These are phyloP conservation scores for Xylaria venustula DNA, from an alignment of 495 filamentous ascomycete species.

Conservation along the genomic window DNA sequence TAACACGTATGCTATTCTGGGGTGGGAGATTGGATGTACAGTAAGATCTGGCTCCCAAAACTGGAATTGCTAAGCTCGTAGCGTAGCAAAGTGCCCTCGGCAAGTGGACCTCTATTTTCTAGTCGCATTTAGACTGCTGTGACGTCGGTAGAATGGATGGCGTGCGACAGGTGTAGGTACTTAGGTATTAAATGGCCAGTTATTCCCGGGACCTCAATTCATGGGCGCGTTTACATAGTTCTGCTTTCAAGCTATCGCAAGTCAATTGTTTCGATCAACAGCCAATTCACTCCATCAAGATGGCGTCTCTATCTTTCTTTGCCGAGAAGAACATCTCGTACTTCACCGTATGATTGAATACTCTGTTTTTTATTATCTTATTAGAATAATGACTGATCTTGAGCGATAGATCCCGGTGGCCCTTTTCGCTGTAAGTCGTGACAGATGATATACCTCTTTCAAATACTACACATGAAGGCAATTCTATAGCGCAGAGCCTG, in stretches of 20 bases:
- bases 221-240: no score
- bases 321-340: constrained; percentile 42
- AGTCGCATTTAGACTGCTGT: not conserved
- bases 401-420: constrained; percentile 45
- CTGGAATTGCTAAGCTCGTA: not conserved
- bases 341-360: constrained; percentile 37
- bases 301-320: constrained; percentile 40
- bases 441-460: not conserved
- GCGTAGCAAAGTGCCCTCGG: not conserved
- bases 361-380: not conserved
- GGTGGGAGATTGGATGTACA: not conserved
- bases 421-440: constrained; percentile 30
- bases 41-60: not conserved
- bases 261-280: no score
- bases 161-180: no score
- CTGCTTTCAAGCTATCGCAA: no score
- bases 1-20: not conserved
- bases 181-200: no score
- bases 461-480: not conserved
- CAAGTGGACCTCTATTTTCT: not conserved
- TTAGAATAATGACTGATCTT: not conserved
- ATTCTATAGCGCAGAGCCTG: not conserved
- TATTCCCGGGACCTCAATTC: no score
- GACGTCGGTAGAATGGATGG: not conserved
- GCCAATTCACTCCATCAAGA: constrained; percentile 18